Percentiles rank a stretch among this genome's conserved stretches.
phyloP scores from a whole-genome alignment of 2,329 filamentous ascomycete species.

The Sclerotiophoma versabilis region DNA sequence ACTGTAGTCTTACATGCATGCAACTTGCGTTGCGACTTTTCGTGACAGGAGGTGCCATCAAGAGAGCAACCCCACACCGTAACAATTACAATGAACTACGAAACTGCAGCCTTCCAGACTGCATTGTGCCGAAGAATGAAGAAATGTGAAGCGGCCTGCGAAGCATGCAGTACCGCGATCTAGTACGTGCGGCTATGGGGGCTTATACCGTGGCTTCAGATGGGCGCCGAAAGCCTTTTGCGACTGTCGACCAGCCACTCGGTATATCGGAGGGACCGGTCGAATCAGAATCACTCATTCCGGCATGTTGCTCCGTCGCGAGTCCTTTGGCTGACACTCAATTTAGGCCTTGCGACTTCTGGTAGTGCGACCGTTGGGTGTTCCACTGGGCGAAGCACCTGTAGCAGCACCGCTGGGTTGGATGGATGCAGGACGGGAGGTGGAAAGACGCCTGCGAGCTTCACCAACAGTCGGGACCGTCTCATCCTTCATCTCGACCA shows the following conservation, averaged over 20 bases:
- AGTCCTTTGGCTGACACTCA: background rate
- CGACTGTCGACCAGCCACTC: background rate
- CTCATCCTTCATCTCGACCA: conserved; percentile 83
- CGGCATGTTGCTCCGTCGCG: background rate
- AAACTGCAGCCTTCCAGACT: conserved; percentile 16
- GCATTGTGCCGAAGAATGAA: conserved; percentile 17
- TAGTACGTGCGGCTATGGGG: background rate
- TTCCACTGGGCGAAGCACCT: conserved; percentile 55
- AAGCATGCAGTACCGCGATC: background rate
- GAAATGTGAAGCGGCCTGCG: background rate
- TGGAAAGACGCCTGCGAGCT: conserved; percentile 58
- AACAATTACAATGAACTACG: conserved; percentile 21
- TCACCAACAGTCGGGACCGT: conserved; percentile 65
- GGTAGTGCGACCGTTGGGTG: conserved; percentile 65
- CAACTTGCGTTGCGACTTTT: conserved; percentile 18
- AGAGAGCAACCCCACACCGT: conserved; percentile 19
- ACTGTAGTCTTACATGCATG: conserved; percentile 17
- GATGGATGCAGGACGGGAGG: conserved; percentile 50
- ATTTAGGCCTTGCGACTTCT: conserved; percentile 74
- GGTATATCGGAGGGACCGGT: background rate
- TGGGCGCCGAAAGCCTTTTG: background rate
- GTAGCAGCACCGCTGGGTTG: conserved; percentile 49
- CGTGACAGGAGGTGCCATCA: conserved; percentile 18
- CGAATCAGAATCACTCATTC: background rate
- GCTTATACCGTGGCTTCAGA: background rate